Percentiles rank a stretch among this genome's conserved stretches.
These are phyloP conservation scores for Saitozyma podzolica DNA, from an alignment of 768 basidiomycete species.

Conservation along the genomic window DNA sequence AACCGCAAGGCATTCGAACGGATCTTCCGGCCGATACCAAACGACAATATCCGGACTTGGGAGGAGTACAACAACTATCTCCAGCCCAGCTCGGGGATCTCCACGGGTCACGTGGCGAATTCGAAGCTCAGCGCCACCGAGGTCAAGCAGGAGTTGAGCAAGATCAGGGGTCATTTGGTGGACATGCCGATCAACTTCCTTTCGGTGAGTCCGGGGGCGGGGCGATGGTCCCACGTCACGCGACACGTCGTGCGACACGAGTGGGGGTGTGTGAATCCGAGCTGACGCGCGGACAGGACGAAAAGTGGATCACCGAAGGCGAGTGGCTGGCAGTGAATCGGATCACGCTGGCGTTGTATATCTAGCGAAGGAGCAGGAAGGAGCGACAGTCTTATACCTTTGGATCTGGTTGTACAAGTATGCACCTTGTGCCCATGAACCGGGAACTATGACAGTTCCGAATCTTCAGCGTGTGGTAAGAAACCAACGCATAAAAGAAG, in stretches of 20 bases:
- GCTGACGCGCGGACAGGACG: constrained; percentile 11
- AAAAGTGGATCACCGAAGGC: constrained; percentile 18
- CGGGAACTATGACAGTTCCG: too few species aligned
- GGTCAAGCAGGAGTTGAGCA: constrained; percentile 71
- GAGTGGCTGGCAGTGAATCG: constrained; percentile 31
- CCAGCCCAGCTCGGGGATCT: constrained; percentile 51
- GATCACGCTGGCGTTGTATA: constrained; percentile 30
- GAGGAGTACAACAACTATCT: constrained; percentile 65
- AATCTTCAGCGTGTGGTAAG: too few species aligned
- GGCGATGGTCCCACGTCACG: too few species aligned
- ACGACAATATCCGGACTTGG: constrained; percentile 78
- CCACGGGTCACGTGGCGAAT: constrained; percentile 69
- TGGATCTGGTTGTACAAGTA: too few species aligned
- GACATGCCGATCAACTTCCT: constrained; percentile 54
- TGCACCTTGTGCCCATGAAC: too few species aligned
- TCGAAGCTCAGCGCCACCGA: constrained; percentile 66
- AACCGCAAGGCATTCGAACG: constrained; percentile 86
- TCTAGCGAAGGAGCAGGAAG: constrained; percentile 3
- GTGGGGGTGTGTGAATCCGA: neutral
- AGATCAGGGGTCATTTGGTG: constrained; percentile 57
- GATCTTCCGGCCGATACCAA: constrained; percentile 78
- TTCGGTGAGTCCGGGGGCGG: constrained; percentile 31
- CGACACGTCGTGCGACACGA: neutral
- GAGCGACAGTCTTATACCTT: too few species aligned
- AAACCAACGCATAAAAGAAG: too few species aligned